Evolutionary conservation across 352 stramenopile genomes (phyloP), one percentile per base, ranked within the genome.

Genomic region (Halophytophthora batemanensis): DNA sequence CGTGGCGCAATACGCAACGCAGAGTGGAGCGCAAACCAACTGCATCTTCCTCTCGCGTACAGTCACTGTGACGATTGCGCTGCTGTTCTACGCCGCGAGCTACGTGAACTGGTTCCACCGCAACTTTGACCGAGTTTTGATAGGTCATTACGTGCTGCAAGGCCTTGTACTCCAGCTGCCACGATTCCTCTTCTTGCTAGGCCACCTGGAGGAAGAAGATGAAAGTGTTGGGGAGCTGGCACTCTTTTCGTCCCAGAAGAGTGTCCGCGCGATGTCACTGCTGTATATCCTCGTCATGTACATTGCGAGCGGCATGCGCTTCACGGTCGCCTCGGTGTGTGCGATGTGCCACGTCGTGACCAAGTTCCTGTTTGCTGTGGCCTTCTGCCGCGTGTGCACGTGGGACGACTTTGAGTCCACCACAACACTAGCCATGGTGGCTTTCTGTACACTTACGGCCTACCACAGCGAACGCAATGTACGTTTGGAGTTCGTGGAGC

Each of bases 381-480:
- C 68, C 12, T 71, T 87, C 21, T 87, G 74, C 54, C 68, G 62
- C 14, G 48, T 66, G 12, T 82, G 71, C 22, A 61, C 61, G n/a
- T 76, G 71, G 53, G 55, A 70, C 15, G 68, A 83, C 35, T 61
- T 85, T 23, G 77, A 86, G 31, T 64, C 66, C n/a, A 74, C 64
- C 12, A 62, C 70, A 15, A 73, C 68, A n/a, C 43, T 82, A 12
- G 60, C 74, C 6, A 71, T 87, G 66, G 67, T 72, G 31, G 59
- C 40, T n/a, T 87, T 90, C 48, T 90, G 76, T 44, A 82, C 79
- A 57, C 63, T 90, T 4, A 82, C 76, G 18, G 72, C 78, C 11
- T 87, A 81, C 63, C 74, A 84, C 54, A 74, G 70, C 35, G 78
- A 87, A 51, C 59, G 74, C 34, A 68, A 87, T 50, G 77, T 90